Conservation (phyloP, 805 yeast genomes). For the Barnettozyma vustinii region DNA sequence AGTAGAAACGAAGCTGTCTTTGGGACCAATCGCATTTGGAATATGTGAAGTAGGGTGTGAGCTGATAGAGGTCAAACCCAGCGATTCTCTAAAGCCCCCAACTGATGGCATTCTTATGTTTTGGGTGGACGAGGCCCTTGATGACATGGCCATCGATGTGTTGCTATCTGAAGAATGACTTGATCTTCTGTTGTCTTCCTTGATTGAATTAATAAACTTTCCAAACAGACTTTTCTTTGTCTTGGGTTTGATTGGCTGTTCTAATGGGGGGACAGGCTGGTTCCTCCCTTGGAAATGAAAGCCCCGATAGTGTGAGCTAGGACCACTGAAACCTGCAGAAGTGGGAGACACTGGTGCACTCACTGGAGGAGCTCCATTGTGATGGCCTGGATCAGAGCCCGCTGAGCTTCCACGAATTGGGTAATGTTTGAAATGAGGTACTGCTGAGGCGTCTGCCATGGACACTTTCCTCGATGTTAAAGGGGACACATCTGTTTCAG, state of each 20-base stretch:
- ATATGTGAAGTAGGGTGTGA: neutral
- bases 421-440: too few species aligned
- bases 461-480: constrained; percentile 22
- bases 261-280: constrained; percentile 38
- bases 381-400: neutral
- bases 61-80: constrained; percentile 5
- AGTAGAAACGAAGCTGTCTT: neutral
- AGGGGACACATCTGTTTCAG: constrained; percentile 19
- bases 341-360: neutral
- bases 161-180: neutral
- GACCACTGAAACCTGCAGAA: constrained; percentile 5
- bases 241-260: constrained; percentile 44
- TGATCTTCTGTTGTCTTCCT: constrained; percentile 18
- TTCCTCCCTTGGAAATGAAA: constrained; percentile 24
- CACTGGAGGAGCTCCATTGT: neutral
- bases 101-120: constrained; percentile 13
- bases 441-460: constrained; percentile 14
- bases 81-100: constrained; percentile 8
- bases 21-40: constrained; percentile 1
- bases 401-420: neutral
- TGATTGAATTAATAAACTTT: constrained; percentile 23
- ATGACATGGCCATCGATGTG: constrained; percentile 1
- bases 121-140: constrained; percentile 6
- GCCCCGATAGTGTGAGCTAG: constrained; percentile 26
- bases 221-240: constrained; percentile 23